Evolutionary conservation across 192 early-diverging fungal genomes (phyloP), one percentile per base, ranked within the genome.

Genomic region (Mortierella hygrophila): DNA sequence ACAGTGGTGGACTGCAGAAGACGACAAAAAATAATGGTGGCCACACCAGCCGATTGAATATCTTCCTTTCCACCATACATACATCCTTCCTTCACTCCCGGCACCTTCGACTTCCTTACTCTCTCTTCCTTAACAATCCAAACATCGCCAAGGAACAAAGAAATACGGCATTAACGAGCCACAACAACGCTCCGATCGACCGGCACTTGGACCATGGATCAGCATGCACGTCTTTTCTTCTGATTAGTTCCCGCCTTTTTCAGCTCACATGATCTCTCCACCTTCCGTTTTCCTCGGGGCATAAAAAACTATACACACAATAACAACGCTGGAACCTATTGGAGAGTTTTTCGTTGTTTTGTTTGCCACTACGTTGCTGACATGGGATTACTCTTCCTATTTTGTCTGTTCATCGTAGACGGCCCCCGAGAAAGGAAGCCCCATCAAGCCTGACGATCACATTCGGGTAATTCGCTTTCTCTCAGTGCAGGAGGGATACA

Each of bases 361-460:
- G 10, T 41, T 35, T 21, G 15, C 69, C 35, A 9, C 18, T 70
- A 23, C 40, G 69, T 70, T 70, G 69, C 23, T 70, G 69, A 41
- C 69, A 42, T 38, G 40, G 69, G 69, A 41, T 70, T 70, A 38
- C 69, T 35, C n/a, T 41, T 70, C 13, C 40, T 41, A 21, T 41
- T 70, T 70, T 65, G 60, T n/a, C 49, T 57, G 71, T 71, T 42
- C 35, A 71, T 82, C 75, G 60, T 86, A 86, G 84, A 86, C 84
- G 44, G 79, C 76, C 20, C 84, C 84, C 29, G 84, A 80, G 49
- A 77, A 86, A 74, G 84, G 79, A 73, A 72, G 55, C 37, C 60
- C 69, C 26, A 72, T 86, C 29, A 76, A 81, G 29, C 84, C 78
- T 49, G 79, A 86, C 84, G 84, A 86, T 47, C 84, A 86, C 68